phyloP scores from a whole-genome alignment of 78 protist species.

The Creolimax fragrantissima region DNA sequence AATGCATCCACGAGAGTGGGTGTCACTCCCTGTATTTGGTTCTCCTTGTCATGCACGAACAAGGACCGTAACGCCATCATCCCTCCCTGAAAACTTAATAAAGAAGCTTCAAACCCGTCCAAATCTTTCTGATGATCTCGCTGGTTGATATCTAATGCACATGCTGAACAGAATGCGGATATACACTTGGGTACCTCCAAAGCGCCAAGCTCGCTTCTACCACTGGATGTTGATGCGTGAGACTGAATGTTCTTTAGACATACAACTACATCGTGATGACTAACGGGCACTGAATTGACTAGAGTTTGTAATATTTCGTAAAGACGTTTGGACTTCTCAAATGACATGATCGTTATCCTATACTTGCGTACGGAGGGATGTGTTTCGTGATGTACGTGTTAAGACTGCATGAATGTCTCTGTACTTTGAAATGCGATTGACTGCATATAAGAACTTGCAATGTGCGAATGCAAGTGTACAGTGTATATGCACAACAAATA shows the following conservation, averaged over 20 bases:
- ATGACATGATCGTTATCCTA: too few species aligned
- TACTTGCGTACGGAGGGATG: too few species aligned
- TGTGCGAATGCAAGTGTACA: too few species aligned
- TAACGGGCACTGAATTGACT: background rate
- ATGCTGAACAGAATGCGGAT: background rate
- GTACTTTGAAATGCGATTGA: too few species aligned
- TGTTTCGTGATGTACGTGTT: too few species aligned
- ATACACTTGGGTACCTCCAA: background rate
- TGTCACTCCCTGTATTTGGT: background rate
- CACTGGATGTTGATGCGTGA: background rate
- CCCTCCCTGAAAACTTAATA: background rate
- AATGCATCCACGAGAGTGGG: background rate
- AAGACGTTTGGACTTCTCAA: background rate
- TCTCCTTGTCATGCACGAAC: background rate
- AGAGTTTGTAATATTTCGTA: background rate
- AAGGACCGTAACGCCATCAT: background rate
- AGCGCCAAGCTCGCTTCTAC: background rate
- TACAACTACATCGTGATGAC: background rate
- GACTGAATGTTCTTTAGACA: background rate
- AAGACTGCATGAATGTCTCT: too few species aligned
- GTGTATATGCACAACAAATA: too few species aligned
- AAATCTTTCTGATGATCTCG: background rate
- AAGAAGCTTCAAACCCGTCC: background rate
- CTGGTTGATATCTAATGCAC: background rate
- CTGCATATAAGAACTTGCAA: too few species aligned